These are phyloP conservation scores for Achlya hypogyna DNA, from an alignment of 352 stramenopile genomes.

Conservation along the genomic window DNA sequence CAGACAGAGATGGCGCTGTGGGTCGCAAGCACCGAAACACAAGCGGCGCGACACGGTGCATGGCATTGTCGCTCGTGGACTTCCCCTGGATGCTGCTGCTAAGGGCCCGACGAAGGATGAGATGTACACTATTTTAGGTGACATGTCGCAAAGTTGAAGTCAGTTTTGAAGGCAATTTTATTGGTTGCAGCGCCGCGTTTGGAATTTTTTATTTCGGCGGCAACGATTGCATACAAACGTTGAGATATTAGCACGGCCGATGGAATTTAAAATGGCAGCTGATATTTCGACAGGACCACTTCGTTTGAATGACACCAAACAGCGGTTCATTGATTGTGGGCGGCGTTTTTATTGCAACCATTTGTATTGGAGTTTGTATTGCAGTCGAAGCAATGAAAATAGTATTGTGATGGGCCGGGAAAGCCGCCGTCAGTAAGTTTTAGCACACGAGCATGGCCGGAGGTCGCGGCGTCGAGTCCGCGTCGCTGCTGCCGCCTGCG, in stretches of 20 bases:
- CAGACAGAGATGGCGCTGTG: too few relatives aligned
- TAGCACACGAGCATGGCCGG: background rate
- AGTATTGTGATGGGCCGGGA: too few relatives aligned
- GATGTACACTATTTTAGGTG: background rate
- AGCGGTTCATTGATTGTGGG: background rate
- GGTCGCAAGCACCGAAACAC: too few relatives aligned
- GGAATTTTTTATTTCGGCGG: background rate
- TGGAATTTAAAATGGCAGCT: background rate
- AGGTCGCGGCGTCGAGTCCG: slow-evolving; percentile 6
- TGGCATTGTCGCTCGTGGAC: too few relatives aligned
- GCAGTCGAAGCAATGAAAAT: too few relatives aligned
- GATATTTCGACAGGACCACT: background rate
- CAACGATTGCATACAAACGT: background rate
- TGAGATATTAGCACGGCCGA: background rate
- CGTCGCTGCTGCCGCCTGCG: slow-evolving; percentile 7
- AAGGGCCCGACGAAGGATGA: too few relatives aligned
- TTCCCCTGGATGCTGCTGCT: too few relatives aligned
- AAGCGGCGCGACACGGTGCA: too few relatives aligned
- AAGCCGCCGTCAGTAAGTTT: too few relatives aligned
- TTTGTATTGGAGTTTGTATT: background rate
- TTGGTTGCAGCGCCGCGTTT: background rate
- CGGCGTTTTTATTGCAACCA: background rate
- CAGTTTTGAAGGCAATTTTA: background rate
- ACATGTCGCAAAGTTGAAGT: background rate
- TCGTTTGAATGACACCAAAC: background rate